phyloP scores from a whole-genome alignment of 306 rosid species.

The Vigna nakashimae region DNA sequence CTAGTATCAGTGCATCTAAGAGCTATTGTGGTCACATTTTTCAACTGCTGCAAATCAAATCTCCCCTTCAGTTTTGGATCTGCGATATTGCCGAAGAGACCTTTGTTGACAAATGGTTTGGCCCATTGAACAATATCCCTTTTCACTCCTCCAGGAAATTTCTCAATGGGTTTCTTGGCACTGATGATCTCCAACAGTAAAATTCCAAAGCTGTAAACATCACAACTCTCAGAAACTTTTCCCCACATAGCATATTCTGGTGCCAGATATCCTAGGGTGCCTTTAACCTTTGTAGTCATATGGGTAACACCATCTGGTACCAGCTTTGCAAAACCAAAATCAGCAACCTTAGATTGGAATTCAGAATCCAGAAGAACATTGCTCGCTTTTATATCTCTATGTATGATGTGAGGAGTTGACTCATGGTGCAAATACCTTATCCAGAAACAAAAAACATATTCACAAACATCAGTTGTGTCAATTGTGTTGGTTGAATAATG shows the following conservation, averaged over 20 bases:
- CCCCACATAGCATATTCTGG: constrained; percentile 97
- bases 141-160: constrained; percentile 76
- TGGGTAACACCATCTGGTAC: constrained; percentile 75
- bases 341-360: constrained; percentile 80
- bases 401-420: constrained; percentile 74
- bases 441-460: too few relatives aligned
- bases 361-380: constrained; percentile 70
- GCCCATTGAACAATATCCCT: constrained; percentile 86
- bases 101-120: constrained; percentile 64
- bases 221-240: constrained; percentile 77
- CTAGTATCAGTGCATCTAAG: constrained; percentile 60
- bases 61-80: constrained; percentile 70
- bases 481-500: too few relatives aligned
- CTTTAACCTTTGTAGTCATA: constrained; percentile 80
- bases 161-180: constrained; percentile 75
- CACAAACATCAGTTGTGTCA: not conserved
- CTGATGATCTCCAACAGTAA: constrained; percentile 69
- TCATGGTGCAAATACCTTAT: constrained; percentile 79
- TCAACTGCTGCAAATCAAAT: constrained; percentile 54
- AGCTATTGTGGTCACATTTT: constrained; percentile 53
- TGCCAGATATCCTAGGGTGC: constrained; percentile 81
- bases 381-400: constrained; percentile 83
- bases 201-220: constrained; percentile 89
- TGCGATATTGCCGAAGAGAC: constrained; percentile 57
- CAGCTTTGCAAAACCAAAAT: constrained; percentile 86